Base-by-base conservation (phyloP, 2,329 filamentous ascomycete genomes). In the Xylariales sp. region DNA sequence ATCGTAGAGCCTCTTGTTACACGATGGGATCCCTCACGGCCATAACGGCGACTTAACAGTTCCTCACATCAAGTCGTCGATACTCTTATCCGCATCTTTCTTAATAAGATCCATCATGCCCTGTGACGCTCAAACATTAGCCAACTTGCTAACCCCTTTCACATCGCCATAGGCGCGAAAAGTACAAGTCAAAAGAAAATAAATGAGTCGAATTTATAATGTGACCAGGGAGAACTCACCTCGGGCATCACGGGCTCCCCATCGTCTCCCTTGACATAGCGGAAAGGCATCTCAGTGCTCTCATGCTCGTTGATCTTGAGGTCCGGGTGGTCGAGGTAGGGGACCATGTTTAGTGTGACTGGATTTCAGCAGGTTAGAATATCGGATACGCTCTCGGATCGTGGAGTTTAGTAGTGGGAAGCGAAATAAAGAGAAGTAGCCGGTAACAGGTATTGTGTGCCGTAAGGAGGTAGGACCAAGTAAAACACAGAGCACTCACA, bases 271-370 rank as follows among this genome's bases (percentile, higher is more conserved):
- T 88, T 91, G 58, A 99, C 94, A 78, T 99, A 99, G 73, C 96
- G 93, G 81, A 99, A 99, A 0, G 96, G 96, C 96, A 99, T 98
- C 80, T 97, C 87, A 0, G 94, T 97, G 79, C 92, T 96, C 82
- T 99, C 96, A 76, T 97, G 91, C 78, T 96, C 90, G 79, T 93
- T 93, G 79, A 98, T 91, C 77, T 90, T 90, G 77, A 99, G 87
- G 77, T 98, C 95, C 0, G 96, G 96, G 76, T 93, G 90, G 78
- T 98, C 94, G 41, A 96, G 80, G 77, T 96, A 97, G 1, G 89
- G 85, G 41, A 99, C 91, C 72, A 94, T 84, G 64, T 92, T 89
- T 54, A 99, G 83, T 0, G 92, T 86, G 45, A 58, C 70, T 72
- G 18, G 5, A 46, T 16, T 14, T 3, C 16, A 23, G 7, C 32